These are phyloP conservation scores for Asclepias syriaca DNA, from an alignment of 257 asterid species.

Conservation along the genomic window DNA sequence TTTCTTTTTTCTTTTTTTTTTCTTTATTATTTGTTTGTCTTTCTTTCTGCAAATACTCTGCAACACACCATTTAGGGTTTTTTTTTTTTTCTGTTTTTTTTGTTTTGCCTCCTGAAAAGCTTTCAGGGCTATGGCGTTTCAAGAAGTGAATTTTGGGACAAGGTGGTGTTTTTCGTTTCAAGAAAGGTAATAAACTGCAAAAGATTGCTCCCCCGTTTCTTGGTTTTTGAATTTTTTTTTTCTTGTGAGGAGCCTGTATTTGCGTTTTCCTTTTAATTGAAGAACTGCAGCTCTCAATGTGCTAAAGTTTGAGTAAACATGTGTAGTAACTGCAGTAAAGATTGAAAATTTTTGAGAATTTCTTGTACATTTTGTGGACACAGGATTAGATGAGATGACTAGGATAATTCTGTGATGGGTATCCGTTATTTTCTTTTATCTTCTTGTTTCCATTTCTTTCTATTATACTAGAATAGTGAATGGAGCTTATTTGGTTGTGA, in stretches of 20 bases:
- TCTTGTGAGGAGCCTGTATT: too few species aligned
- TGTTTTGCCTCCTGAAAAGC: neutral
- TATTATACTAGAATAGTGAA: neutral
- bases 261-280: neutral
- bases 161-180: conserved; percentile 25
- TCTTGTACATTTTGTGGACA: neutral
- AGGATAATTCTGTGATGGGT: neutral
- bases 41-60: conserved; percentile 7
- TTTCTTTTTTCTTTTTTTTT: conserved; percentile 11
- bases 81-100: neutral
- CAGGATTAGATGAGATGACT: neutral
- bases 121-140: conserved; percentile 25
- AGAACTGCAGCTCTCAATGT: neutral
- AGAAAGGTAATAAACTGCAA: conserved; percentile 22
- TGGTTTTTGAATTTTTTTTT: neutral
- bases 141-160: conserved; percentile 17
- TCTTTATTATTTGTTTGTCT: conserved; percentile 9
- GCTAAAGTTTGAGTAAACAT: neutral
- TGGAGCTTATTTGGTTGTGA: neutral
- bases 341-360: neutral
- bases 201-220: neutral
- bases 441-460: neutral
- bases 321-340: neutral
- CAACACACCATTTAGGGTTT: conserved; percentile 23
- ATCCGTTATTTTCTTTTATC: neutral